These are phyloP conservation scores for Schwanniomyces etchellsii DNA, from an alignment of 1,139 yeast species.

Conservation along the genomic window DNA sequence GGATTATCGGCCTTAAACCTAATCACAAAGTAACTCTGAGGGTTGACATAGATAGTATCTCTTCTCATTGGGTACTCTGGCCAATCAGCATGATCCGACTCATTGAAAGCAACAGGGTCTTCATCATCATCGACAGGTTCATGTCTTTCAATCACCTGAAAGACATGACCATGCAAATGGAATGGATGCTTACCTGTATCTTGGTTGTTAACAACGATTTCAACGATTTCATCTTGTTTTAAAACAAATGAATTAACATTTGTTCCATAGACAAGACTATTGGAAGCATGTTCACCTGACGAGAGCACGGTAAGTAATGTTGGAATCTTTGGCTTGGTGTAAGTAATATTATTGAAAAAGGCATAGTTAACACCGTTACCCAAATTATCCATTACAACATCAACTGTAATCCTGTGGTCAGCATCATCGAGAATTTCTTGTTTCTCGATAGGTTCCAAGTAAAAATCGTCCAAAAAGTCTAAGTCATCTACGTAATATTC, in stretches of 20 bases:
- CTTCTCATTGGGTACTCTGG: slow-evolving; percentile 62
- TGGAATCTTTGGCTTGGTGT: slow-evolving; percentile 61
- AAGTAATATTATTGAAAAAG: slow-evolving; percentile 65
- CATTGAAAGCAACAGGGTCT: slow-evolving; percentile 45
- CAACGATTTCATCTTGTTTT: slow-evolving; percentile 59
- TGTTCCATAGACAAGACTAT: slow-evolving; percentile 56
- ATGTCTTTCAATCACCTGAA: slow-evolving; percentile 67
- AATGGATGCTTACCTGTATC: slow-evolving; percentile 92
- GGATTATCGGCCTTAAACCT: slow-evolving; percentile 78
- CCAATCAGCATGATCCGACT: slow-evolving; percentile 43
- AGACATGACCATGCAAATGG: slow-evolving; percentile 84
- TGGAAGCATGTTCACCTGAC: slow-evolving; percentile 40
- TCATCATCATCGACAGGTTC: slow-evolving; percentile 45
- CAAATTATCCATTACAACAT: slow-evolving; percentile 60
- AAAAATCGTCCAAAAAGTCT: slow-evolving; percentile 51
- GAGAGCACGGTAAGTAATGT: slow-evolving; percentile 55
- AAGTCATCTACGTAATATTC: slow-evolving; percentile 18
- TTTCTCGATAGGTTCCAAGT: slow-evolving; percentile 40
- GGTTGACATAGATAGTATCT: slow-evolving; percentile 60
- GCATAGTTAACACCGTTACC: slow-evolving; percentile 75
- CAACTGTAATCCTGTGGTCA: slow-evolving; percentile 54
- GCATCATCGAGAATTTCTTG: slow-evolving; percentile 47
- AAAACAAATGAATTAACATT: slow-evolving; percentile 61
- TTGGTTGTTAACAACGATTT: slow-evolving; percentile 62
- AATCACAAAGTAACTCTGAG: slow-evolving; percentile 60